phyloP scores from a whole-genome alignment of 106 monocot genomes.

The Dioscorea alata region DNA sequence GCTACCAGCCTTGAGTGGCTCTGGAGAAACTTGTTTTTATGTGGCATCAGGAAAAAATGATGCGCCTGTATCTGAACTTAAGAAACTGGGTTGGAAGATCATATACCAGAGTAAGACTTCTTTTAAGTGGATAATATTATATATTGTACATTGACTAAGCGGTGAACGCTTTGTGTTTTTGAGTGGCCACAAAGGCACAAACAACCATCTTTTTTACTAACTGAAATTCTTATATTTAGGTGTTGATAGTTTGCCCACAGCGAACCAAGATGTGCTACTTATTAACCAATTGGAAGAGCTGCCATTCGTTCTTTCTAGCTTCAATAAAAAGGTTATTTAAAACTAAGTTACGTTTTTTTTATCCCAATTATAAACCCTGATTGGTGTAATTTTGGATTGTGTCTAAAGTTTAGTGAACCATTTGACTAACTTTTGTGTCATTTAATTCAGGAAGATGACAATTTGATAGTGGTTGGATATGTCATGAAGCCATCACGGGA shows the following conservation, averaged over 20 bases:
- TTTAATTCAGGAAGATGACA: conserved; percentile 30
- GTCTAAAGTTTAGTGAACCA: not conserved
- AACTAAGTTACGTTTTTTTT: not conserved
- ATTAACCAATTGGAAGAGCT: conserved; percentile 52
- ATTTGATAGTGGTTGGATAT: conserved; percentile 55
- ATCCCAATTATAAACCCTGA: not conserved
- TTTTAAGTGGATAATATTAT: not conserved
- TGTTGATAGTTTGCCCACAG: conserved; percentile 7
- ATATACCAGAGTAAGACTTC: conserved; percentile 29
- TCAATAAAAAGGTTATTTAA: conserved; percentile 56
- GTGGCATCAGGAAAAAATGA: conserved; percentile 41
- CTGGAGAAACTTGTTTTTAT: conserved; percentile 30
- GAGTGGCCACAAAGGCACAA: not conserved
- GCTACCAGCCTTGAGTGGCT: conserved; percentile 10
- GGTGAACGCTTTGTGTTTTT: not conserved
- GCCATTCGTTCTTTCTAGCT: conserved; percentile 38
- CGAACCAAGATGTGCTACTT: conserved; percentile 17
- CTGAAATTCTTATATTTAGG: conserved; percentile 20
- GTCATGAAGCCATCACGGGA: conserved; percentile 92
- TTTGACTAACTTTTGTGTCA: not conserved
- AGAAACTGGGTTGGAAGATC: conserved; percentile 28
- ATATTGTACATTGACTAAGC: not conserved
- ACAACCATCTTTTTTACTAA: not conserved
- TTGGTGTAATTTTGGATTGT: not conserved
- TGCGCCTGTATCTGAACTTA: conserved; percentile 20